Conservation (phyloP, 257 asterid species). For the Orobanche coerulescens region DNA sequence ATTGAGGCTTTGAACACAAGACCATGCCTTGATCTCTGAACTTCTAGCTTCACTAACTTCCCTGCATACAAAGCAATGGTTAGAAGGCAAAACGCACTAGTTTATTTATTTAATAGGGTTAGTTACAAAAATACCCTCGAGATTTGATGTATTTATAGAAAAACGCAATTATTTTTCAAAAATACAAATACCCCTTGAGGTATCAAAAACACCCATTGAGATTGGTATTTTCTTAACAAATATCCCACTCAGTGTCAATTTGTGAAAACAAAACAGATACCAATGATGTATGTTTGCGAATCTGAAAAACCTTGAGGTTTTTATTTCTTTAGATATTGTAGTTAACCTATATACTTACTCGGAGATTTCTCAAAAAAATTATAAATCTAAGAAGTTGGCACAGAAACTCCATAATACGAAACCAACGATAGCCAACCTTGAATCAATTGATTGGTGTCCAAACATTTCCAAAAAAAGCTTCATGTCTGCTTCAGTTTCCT, state of each 20-base stretch:
- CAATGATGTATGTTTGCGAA: too few relatives aligned
- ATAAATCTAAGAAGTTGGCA: slow-evolving; percentile 3
- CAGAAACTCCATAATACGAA: slow-evolving; percentile 1
- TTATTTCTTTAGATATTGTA: background rate
- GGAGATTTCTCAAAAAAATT: slow-evolving; percentile 1
- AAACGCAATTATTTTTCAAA: background rate
- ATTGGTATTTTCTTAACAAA: background rate
- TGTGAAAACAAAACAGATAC: too few relatives aligned
- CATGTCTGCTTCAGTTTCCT: slow-evolving; percentile 50
- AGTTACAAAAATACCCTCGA: background rate
- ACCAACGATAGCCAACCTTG: slow-evolving; percentile 53
- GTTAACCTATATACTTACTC: background rate
- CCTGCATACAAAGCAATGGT: slow-evolving; percentile 39
- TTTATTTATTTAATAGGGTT: background rate
- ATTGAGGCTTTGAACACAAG: slow-evolving; percentile 66
- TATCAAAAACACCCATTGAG: background rate
- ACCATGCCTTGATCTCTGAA: slow-evolving; percentile 82
- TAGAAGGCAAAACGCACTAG: slow-evolving; percentile 5
- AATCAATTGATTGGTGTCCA: slow-evolving; percentile 49
- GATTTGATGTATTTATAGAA: background rate
- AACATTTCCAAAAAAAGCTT: slow-evolving; percentile 70
- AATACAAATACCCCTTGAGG: background rate
- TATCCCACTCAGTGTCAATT: background rate
- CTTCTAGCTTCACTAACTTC: slow-evolving; percentile 71
- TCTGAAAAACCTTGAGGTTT: background rate